Percentiles rank a stretch among this genome's conserved stretches.
These are phyloP conservation scores for Clohesyomyces aquaticus DNA, from an alignment of 495 filamentous ascomycete genomes.

Conservation along the genomic window DNA sequence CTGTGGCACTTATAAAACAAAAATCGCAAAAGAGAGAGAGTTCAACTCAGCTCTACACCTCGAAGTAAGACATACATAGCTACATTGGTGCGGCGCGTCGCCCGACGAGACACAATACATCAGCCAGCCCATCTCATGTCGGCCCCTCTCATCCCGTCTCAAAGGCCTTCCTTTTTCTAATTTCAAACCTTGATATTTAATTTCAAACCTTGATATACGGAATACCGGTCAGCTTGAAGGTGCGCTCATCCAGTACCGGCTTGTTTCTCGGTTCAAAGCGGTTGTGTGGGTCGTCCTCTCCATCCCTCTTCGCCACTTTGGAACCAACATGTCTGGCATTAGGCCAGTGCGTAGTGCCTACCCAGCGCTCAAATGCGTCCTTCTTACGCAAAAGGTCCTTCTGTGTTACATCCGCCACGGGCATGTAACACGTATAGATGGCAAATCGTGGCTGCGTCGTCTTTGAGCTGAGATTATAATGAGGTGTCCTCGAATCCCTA, in stretches of 20 bases:
- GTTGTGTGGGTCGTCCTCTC: slow-evolving; percentile 6
- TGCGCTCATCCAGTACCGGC: slow-evolving; percentile 15
- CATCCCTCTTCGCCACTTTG: slow-evolving; percentile 13
- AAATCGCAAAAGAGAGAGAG: too few species aligned
- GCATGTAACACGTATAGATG: slow-evolving; percentile 14
- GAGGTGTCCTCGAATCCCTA: slow-evolving; percentile 12
- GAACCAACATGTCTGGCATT: slow-evolving; percentile 8
- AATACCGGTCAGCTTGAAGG: slow-evolving; percentile 15
- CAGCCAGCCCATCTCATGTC: too few species aligned
- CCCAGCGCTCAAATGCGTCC: slow-evolving; percentile 9
- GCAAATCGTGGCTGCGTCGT: slow-evolving; percentile 10
- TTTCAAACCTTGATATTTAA: too few species aligned
- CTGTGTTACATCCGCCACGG: slow-evolving; percentile 6
- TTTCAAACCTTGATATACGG: slow-evolving; percentile 10
- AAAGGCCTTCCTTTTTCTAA: too few species aligned
- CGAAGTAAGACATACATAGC: too few species aligned
- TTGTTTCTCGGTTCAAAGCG: slow-evolving; percentile 14
- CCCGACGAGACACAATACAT: too few species aligned
- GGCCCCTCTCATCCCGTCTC: too few species aligned
- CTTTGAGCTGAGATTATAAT: slow-evolving; percentile 15
- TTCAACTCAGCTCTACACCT: too few species aligned
- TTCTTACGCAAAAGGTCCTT: slow-evolving; percentile 13
- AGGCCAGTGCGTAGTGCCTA: slow-evolving; percentile 16
- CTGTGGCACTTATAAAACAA: too few species aligned
- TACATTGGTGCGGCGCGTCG: too few species aligned